A percentile compares a stretch with the other conserved stretches of the same genome.
These are phyloP conservation scores for Talaromyces sp. DNA, from an alignment of 2,329 filamentous ascomycete species.

Conservation along the genomic window DNA sequence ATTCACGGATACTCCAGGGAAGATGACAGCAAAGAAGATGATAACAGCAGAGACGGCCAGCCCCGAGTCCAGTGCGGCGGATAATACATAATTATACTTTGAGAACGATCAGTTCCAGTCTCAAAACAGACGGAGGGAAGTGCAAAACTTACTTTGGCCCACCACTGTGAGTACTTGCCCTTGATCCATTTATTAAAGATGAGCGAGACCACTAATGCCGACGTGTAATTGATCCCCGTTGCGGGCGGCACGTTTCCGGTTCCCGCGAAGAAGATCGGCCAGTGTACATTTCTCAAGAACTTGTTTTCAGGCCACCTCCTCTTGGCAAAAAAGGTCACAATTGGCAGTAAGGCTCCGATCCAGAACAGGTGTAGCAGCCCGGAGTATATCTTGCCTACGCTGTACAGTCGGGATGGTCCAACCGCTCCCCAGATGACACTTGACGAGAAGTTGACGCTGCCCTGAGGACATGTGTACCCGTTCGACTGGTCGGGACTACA, in stretches of 20 bases:
- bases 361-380: constrained; percentile 51
- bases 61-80: constrained; percentile 44
- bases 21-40: constrained; percentile 48
- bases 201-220: constrained; percentile 30
- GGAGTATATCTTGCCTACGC: constrained; percentile 47
- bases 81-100: constrained; percentile 41
- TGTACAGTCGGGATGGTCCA: constrained; percentile 50
- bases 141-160: constrained; percentile 22
- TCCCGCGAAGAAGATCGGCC: constrained; percentile 29
- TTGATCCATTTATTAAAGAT: constrained; percentile 34
- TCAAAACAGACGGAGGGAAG: neutral
- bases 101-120: neutral
- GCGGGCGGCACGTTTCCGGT: constrained; percentile 30
- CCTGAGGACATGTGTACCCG: constrained; percentile 50
- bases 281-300: constrained; percentile 25
- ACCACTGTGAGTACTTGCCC: constrained; percentile 24
- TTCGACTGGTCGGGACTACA: constrained; percentile 43
- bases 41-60: constrained; percentile 45
- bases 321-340: constrained; percentile 53
- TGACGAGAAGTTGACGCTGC: constrained; percentile 46
- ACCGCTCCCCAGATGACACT: constrained; percentile 52
- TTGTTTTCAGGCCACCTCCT: constrained; percentile 57
- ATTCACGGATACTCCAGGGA: constrained; percentile 38
- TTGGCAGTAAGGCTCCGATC: constrained; percentile 46
- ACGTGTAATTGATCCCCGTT: constrained; percentile 29